These are phyloP conservation scores for Lodderomyces jiufengensis DNA, from an alignment of 1,139 yeast genomes.

Conservation along the genomic window DNA sequence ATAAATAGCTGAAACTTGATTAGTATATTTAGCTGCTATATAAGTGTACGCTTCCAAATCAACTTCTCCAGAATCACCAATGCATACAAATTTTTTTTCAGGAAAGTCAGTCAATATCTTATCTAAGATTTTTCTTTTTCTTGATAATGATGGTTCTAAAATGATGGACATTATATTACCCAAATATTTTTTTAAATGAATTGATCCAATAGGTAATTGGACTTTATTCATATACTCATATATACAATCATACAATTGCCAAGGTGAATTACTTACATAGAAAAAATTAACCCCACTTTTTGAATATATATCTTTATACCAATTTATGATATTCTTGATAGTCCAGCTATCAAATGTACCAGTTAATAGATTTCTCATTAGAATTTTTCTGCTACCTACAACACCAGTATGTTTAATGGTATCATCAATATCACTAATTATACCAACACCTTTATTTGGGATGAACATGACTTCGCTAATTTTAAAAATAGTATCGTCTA, in stretches of 20 bases:
- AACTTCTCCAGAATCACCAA: conserved; percentile 95
- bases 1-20: conserved; percentile 67
- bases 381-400: conserved; percentile 77
- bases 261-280: conserved; percentile 94
- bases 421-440: conserved; percentile 93
- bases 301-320: conserved; percentile 52
- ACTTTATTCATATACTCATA: conserved; percentile 52
- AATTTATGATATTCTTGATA: conserved; percentile 68
- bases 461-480: conserved; percentile 44
- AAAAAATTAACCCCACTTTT: conserved; percentile 57
- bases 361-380: conserved; percentile 73
- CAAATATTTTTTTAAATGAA: conserved; percentile 81
- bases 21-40: conserved; percentile 59
- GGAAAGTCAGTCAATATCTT: conserved; percentile 76
- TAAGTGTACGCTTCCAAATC: conserved; percentile 90
- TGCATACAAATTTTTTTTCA: conserved; percentile 66
- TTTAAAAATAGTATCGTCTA: conserved; percentile 44
- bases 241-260: conserved; percentile 75
- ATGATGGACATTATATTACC: conserved; percentile 79
- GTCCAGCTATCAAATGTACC: conserved; percentile 62
- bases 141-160: conserved; percentile 81
- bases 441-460: conserved; percentile 53
- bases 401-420: conserved; percentile 91
- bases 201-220: conserved; percentile 68
- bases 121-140: conserved; percentile 65